phyloP scores from a whole-genome alignment of 169 alveolate species.

The Eimeria falciformis region DNA sequence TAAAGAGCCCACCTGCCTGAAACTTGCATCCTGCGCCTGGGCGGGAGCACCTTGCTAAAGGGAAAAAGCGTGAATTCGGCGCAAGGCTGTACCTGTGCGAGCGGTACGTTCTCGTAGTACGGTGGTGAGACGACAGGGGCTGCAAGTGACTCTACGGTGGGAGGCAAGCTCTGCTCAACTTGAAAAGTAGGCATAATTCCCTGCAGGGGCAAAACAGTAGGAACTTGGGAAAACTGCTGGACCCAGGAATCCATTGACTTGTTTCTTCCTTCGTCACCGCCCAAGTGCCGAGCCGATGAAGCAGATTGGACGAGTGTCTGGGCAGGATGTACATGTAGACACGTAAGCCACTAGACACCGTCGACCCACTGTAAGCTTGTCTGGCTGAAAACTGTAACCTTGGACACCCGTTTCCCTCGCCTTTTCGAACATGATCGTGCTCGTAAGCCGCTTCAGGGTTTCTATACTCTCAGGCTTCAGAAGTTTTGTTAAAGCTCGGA shows the following conservation, averaged over 20 bases:
- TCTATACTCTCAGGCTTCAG: slow-evolving; percentile 68
- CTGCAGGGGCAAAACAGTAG: slow-evolving; percentile 7
- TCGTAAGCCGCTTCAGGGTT: slow-evolving; percentile 51
- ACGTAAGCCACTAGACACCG: neutral
- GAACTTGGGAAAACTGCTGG: slow-evolving; percentile 9
- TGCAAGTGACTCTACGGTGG: neutral
- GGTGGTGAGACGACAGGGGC: neutral
- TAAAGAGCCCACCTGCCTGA: slow-evolving; percentile 2
- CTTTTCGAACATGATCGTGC: neutral
- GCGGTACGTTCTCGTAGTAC: neutral
- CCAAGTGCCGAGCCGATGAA: neutral
- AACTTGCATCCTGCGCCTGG: neutral
- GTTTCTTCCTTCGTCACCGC: neutral
- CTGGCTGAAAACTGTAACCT: neutral
- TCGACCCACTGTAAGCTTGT: slow-evolving; percentile 1
- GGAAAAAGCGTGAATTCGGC: neutral
- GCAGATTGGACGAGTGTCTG: neutral
- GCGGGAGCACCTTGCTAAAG: neutral
- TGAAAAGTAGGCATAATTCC: neutral
- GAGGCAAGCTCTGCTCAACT: neutral
- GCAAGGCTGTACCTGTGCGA: slow-evolving; percentile 26
- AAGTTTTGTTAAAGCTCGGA: slow-evolving; percentile 46
- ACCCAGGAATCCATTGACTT: slow-evolving; percentile 12
- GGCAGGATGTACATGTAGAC: neutral
- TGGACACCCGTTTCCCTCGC: neutral